Percentiles rank a stretch among this genome's conserved stretches.
Evolutionary conservation across 2,329 filamentous ascomycete species (phyloP).

Genomic region (Didymella lethalis): DNA sequence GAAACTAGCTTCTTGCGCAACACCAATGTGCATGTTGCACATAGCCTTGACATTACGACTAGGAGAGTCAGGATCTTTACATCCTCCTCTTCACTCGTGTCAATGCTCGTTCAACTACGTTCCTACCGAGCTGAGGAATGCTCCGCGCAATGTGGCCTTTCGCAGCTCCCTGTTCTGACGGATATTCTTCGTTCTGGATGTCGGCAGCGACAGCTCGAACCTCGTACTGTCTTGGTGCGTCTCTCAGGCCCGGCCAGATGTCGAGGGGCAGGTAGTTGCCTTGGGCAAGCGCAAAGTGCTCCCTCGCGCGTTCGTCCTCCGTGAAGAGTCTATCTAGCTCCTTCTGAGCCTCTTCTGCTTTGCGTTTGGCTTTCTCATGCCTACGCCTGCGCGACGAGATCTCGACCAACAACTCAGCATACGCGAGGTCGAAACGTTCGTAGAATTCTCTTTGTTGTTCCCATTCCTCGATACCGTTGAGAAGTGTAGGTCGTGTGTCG

Average conservation of each 20-base stretch:
- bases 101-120: conserved; percentile 47
- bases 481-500: conserved; percentile 75
- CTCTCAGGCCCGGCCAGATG: conserved; percentile 73
- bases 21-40: not conserved
- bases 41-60: not conserved
- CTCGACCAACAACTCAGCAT: conserved; percentile 84
- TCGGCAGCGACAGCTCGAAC: conserved; percentile 34
- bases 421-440: conserved; percentile 83
- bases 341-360: conserved; percentile 79
- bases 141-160: conserved; percentile 34
- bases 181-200: conserved; percentile 28
- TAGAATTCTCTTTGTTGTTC: conserved; percentile 82
- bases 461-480: conserved; percentile 74
- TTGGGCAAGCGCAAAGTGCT: conserved; percentile 80
- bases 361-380: conserved; percentile 75
- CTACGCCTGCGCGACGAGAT: conserved; percentile 76
- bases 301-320: conserved; percentile 74
- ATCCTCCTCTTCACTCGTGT: conserved; percentile 48
- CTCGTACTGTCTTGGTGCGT: conserved; percentile 47
- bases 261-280: conserved; percentile 88
- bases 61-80: conserved; percentile 21
- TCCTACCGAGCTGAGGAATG: conserved; percentile 46
- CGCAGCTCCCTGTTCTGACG: conserved; percentile 23
- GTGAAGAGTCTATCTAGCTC: conserved; percentile 78
- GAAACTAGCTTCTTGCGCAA: not conserved